Base-by-base conservation (phyloP, 2,329 filamentous ascomycete genomes). In the Catunica adiposa region DNA sequence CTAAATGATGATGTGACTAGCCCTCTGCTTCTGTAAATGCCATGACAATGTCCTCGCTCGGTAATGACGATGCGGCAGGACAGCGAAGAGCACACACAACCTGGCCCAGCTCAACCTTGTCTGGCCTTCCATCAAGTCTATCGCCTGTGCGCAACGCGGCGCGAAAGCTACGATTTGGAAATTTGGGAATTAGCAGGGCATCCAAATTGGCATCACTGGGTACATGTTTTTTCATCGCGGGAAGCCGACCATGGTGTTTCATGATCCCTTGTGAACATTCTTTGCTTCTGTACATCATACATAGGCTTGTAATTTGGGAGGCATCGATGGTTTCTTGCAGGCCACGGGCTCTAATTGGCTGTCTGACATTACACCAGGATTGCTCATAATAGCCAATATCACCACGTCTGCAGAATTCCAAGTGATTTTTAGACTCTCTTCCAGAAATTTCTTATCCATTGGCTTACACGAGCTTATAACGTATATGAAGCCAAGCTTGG, bases 181-280 rank as follows among this genome's bases (percentile, higher is more conserved):
- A 51, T 22, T 44, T 34, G 29, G 31, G 20, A 47, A 25, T 31
- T 29, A n/a, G 31, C 23, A 51, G 25, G 48, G 25, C 25, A 34
- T 37, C 26, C 48, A 51, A 51, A 51, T 51, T 51, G 48, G 48
- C 48, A 15, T 20, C 48, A 29, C 25, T 20, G 17, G 29, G 23
- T 14, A 9, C 20, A 51, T 51, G 23, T 25, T 47, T 17, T 11
- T 14, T 22, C 20, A 15, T 51, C 25, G 26, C 17, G 14, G 48
- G 25, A 51, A 31, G 48, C 6, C 26, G 48, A 34, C 26, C 20
- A n/a, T 29, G 23, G 48, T 34, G 48, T 51, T 51, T 51, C 48
- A 51, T 51, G 48, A 51, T 51, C 17, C 48, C 48, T 51, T 51
- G 48, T 51, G 48, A 31, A 20, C 48, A n/a, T 20, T 20, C 48